Conservation (phyloP, 2,329 filamentous ascomycete genomes). For the Aspergillus sp. region DNA sequence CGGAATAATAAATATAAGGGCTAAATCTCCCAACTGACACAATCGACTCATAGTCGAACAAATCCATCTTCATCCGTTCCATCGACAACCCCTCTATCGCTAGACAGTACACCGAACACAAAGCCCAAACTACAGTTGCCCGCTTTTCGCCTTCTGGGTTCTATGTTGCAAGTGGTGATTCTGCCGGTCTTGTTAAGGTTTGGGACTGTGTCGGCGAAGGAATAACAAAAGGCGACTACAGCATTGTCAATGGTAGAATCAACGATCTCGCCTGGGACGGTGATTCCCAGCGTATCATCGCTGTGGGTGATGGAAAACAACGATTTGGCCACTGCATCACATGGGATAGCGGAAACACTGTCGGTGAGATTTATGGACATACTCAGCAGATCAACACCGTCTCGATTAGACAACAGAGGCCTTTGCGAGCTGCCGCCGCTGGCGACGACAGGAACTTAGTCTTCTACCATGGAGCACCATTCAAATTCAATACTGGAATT, state of each 20-base stretch:
- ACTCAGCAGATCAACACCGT: slow-evolving; percentile 87
- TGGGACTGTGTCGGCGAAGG: slow-evolving; percentile 88
- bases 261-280: slow-evolving; percentile 98
- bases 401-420: slow-evolving; percentile 80
- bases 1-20: too few species aligned
- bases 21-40: slow-evolving; percentile 9
- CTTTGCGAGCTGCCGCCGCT: slow-evolving; percentile 85
- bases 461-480: slow-evolving; percentile 90
- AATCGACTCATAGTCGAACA: slow-evolving; percentile 64
- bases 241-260: slow-evolving; percentile 89
- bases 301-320: slow-evolving; percentile 91
- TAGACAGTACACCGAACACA: slow-evolving; percentile 92
- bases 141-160: slow-evolving; percentile 92
- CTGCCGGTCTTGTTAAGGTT: slow-evolving; percentile 75
- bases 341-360: slow-evolving; percentile 90
- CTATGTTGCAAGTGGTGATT: slow-evolving; percentile 90
- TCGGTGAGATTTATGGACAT: slow-evolving; percentile 90
- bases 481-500: slow-evolving; percentile 88
- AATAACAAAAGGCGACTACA: slow-evolving; percentile 88
- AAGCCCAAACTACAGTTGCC: slow-evolving; percentile 80
- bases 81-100: slow-evolving; percentile 83
- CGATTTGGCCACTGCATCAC: slow-evolving; percentile 92
- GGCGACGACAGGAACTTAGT: slow-evolving; percentile 86
- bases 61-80: slow-evolving; percentile 91
- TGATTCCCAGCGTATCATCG: slow-evolving; percentile 92